Conservation (phyloP, 768 basidiomycete genomes). For the Filobasidium floriforme region DNA sequence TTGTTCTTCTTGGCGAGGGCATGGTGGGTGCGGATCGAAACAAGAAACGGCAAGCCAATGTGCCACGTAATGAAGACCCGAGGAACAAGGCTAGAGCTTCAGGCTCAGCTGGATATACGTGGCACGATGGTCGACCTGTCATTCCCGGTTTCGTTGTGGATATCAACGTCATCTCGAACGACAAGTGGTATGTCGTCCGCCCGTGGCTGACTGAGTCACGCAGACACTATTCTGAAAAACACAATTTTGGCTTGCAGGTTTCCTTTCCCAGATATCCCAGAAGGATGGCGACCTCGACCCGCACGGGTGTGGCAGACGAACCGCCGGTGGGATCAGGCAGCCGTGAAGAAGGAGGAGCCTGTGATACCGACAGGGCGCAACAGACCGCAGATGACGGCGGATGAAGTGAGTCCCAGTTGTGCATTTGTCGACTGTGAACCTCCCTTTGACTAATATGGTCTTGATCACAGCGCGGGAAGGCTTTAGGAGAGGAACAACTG, state of each 20-base stretch:
- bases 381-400: constrained; percentile 55
- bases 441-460: background rate
- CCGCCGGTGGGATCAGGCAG: constrained; percentile 30
- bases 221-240: constrained; percentile 5
- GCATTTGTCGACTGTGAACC: background rate
- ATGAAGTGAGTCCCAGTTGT: constrained; percentile 54
- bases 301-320: constrained; percentile 58
- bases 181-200: constrained; percentile 39
- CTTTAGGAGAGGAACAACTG: constrained; percentile 73
- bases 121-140: constrained; percentile 68
- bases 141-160: constrained; percentile 69
- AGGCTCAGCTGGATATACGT: constrained; percentile 38
- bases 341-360: constrained; percentile 14
- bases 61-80: background rate
- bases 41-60: background rate
- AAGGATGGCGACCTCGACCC: constrained; percentile 80
- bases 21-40: constrained; percentile 2
- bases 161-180: constrained; percentile 36
- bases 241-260: constrained; percentile 57
- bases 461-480: constrained; percentile 60
- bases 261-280: constrained; percentile 69
- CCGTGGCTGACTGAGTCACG: background rate
- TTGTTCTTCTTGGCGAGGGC: constrained; percentile 32
- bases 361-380: constrained; percentile 48
- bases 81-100: background rate